Base-by-base conservation (phyloP, 2,329 filamentous ascomycete species). In the Alternaria metachromatica region DNA sequence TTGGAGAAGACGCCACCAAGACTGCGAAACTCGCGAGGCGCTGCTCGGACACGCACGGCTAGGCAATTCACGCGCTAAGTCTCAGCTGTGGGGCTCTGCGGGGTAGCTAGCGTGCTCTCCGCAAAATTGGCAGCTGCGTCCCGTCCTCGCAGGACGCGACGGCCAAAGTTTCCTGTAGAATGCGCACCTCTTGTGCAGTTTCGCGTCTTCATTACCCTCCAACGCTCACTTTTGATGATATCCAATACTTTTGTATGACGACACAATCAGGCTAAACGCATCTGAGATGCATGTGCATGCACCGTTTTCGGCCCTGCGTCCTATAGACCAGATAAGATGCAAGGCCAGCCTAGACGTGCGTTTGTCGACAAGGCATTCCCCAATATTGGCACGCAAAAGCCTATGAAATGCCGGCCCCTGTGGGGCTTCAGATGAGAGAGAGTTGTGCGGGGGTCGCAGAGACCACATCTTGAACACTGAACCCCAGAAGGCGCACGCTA, bases 371-470 rank as follows among this genome's bases (percentile, higher is more conserved):
- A 56, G 59, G 41, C 26, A 60, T 65, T 62, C 58, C 54, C 67
- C 66, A 69, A 65, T 44, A 33, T 59, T 46, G 50, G 57, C 48
- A 15, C 55, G 30, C 53, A 51, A 50, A 49, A 56, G 28, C 37
- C 13, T 43, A 48, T 44, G 43, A 51, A 54, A 53, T 62, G 55
- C 62, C 64, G 63, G 18, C 33, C 44, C 26, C 60, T 66, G 67
- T 69, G 67, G 65, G 67, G 67, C 65, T 62, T 53, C 33, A 64
- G 30, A 54, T 43, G 60, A 44, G 41, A 55, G 26, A 18, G 45
- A 55, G 30, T 53, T 48, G 33, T 65, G 64, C 55, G 60, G 66
- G 61, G 62, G 56, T 55, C 45, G 67, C 65, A 64, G 55, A 60
- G 51, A 61, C 63, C 46, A 30, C 62, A 54, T 54, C 55, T 43